These are phyloP conservation scores for Trichoderma gamsii DNA, from an alignment of 495 filamentous ascomycete species.

Conservation along the genomic window DNA sequence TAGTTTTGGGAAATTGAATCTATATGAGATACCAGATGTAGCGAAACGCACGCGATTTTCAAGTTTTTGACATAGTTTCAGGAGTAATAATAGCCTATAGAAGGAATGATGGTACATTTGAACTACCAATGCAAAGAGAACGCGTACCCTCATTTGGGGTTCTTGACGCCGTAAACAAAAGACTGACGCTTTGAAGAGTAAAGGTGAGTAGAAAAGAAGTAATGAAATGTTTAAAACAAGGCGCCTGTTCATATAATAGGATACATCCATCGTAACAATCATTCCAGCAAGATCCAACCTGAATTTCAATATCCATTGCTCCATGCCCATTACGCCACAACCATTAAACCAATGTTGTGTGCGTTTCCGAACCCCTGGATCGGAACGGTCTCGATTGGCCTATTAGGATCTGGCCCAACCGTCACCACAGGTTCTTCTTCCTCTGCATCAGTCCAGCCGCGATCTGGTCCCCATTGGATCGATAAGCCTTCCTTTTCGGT, in stretches of 20 bases:
- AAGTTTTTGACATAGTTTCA: not conserved
- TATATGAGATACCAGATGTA: not conserved
- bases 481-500: conserved; percentile 39
- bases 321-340: conserved; percentile 12
- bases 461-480: conserved; percentile 63
- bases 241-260: not conserved
- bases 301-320: not conserved
- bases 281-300: not conserved
- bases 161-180: not conserved
- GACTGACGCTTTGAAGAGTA: not conserved
- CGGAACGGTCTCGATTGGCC: not conserved
- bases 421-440: not conserved
- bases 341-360: not conserved
- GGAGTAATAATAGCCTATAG: conserved; percentile 3
- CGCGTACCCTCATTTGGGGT: not conserved
- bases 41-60: not conserved
- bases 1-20: not conserved
- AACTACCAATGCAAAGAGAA: conserved; percentile 2
- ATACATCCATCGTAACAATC: not conserved
- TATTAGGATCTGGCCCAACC: not conserved
- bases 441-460: conserved; percentile 55
- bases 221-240: not conserved
- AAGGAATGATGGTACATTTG: not conserved
- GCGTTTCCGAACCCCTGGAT: not conserved
- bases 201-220: not conserved